A percentile compares a stretch with the other conserved stretches of the same genome.
These are phyloP conservation scores for Blastomyces emzantsi DNA, from an alignment of 2,329 filamentous ascomycete genomes.

Conservation along the genomic window DNA sequence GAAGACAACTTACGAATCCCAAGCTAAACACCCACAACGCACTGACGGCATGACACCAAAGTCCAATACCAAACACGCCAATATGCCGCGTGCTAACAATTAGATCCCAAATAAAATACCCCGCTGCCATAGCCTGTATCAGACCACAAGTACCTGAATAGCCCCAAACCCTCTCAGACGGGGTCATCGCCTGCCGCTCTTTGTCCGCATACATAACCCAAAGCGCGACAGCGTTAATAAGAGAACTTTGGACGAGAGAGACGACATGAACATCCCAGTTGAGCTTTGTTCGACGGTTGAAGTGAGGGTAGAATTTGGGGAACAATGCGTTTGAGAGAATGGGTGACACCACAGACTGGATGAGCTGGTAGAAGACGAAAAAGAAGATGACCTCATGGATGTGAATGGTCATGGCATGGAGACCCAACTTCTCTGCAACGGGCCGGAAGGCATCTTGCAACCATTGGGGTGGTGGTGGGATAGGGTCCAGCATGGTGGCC, in stretches of 20 bases:
- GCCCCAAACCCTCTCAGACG: constrained; percentile 49
- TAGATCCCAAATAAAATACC: constrained; percentile 58
- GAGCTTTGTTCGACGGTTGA: constrained; percentile 48
- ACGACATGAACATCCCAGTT: constrained; percentile 62
- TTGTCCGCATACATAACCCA: constrained; percentile 50
- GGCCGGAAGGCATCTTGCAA: constrained; percentile 43
- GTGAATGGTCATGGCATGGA: constrained; percentile 51
- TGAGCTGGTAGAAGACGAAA: constrained; percentile 48
- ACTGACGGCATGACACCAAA: constrained; percentile 53
- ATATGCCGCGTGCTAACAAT: constrained; percentile 48
- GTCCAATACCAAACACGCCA: constrained; percentile 51
- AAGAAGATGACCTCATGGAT: constrained; percentile 53
- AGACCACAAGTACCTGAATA: constrained; percentile 52
- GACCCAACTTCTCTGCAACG: constrained; percentile 42
- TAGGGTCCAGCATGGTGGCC: constrained; percentile 35
- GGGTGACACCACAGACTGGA: constrained; percentile 48
- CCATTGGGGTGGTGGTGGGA: constrained; percentile 42
- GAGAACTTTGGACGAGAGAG: constrained; percentile 49
- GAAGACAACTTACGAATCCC: constrained; percentile 49
- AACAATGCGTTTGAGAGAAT: constrained; percentile 46
- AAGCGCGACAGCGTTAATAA: constrained; percentile 49
- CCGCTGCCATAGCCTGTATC: constrained; percentile 51
- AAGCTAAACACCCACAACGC: constrained; percentile 53
- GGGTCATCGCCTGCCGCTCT: constrained; percentile 46
- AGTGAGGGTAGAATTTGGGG: constrained; percentile 45